phyloP scores from a whole-genome alignment of 371 early-diverging fungal genomes.

The Rhizopus delemar region DNA sequence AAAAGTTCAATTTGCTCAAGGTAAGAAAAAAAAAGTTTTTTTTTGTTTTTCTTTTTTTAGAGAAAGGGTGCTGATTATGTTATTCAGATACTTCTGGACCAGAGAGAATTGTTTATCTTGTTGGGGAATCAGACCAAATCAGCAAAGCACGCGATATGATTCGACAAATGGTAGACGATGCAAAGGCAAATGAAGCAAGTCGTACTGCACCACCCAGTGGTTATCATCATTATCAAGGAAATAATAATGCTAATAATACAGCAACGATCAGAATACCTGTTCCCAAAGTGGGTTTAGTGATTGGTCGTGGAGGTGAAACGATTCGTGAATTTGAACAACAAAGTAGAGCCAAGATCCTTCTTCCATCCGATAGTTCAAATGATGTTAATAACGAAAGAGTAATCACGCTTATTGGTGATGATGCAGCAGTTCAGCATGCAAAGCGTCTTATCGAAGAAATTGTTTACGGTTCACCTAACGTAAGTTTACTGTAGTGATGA shows the following conservation, averaged over 20 bases:
- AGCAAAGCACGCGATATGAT: constrained; percentile 67
- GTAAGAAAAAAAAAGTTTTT: constrained; percentile 33
- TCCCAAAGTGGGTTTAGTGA: constrained; percentile 82
- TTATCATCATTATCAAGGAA: constrained; percentile 8
- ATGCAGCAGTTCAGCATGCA: constrained; percentile 70
- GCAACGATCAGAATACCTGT: constrained; percentile 59
- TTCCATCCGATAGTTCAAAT: constrained; percentile 66
- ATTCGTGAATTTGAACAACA: constrained; percentile 81
- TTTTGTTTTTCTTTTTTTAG: too few species aligned
- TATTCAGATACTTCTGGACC: constrained; percentile 40
- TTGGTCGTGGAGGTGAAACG: constrained; percentile 89
- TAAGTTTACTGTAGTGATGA: neutral
- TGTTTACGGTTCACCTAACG: constrained; percentile 38
- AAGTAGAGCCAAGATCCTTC: constrained; percentile 81
- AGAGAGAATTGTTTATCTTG: constrained; percentile 66
- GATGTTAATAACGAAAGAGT: constrained; percentile 61
- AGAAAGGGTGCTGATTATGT: neutral
- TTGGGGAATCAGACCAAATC: constrained; percentile 65
- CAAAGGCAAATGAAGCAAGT: constrained; percentile 33
- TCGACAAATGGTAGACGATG: constrained; percentile 50
- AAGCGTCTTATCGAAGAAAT: constrained; percentile 78
- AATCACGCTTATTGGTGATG: constrained; percentile 75
- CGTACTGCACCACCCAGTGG: constrained; percentile 18
- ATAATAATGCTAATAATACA: constrained; percentile 35
- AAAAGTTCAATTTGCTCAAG: constrained; percentile 71